Evolutionary conservation across 78 protist genomes (phyloP).

Genomic region (Mastigamoeba balamuthi): DNA sequence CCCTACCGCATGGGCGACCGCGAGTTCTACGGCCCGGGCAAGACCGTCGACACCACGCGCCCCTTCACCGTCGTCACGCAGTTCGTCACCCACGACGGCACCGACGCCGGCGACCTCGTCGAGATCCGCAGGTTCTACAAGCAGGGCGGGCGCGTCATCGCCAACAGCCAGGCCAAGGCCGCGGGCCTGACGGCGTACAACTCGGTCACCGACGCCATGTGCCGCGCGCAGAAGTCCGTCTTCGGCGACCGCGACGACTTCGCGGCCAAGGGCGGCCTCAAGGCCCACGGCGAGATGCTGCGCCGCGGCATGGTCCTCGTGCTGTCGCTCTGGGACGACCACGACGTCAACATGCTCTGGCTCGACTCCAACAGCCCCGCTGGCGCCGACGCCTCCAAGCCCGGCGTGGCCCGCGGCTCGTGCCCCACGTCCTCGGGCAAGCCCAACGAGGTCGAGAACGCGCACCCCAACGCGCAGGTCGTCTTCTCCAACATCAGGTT

Average conservation of each 20-base stretch:
- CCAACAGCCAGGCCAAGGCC: neutral
- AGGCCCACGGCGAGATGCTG: slow-evolving; percentile 34
- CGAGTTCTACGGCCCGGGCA: slow-evolving; percentile 15
- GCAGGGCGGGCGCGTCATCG: slow-evolving; percentile 28
- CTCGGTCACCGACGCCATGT: slow-evolving; percentile 23
- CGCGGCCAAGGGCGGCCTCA: slow-evolving; percentile 42
- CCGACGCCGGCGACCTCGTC: slow-evolving; percentile 24
- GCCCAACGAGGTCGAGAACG: slow-evolving; percentile 33
- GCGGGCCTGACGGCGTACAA: slow-evolving; percentile 7
- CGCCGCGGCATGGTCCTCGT: slow-evolving; percentile 52
- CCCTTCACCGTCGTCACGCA: slow-evolving; percentile 57
- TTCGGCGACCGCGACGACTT: slow-evolving; percentile 31
- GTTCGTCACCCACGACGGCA: slow-evolving; percentile 48
- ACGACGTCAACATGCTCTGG: slow-evolving; percentile 52
- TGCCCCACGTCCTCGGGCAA: slow-evolving; percentile 47
- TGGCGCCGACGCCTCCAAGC: neutral
- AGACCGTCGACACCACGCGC: slow-evolving; percentile 26
- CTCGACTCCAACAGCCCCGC: slow-evolving; percentile 38
- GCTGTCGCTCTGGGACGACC: slow-evolving; percentile 60
- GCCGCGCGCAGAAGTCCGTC: slow-evolving; percentile 5
- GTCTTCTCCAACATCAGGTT: slow-evolving; percentile 38
- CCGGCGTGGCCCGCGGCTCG: slow-evolving; percentile 50
- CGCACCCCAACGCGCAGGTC: slow-evolving; percentile 41
- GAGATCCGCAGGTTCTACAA: slow-evolving; percentile 51
- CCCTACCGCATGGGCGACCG: slow-evolving; percentile 14